Base-by-base conservation (phyloP, 2,329 filamentous ascomycete species). In the Lecanicillium sp. region DNA sequence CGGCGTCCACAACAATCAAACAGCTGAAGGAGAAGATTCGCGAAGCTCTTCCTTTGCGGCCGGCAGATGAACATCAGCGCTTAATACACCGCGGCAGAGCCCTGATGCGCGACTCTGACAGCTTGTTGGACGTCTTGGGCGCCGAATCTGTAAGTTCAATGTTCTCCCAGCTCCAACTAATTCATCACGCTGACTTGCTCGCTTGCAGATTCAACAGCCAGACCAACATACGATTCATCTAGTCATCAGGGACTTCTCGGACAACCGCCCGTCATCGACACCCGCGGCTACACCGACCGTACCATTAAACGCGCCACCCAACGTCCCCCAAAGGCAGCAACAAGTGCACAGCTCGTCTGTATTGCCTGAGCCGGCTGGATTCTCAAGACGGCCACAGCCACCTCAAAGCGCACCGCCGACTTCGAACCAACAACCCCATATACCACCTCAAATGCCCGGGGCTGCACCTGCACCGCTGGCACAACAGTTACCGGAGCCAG, bases 81-180 rank as follows among this genome's bases (percentile, higher is more conserved):
- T 58, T 82, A 42, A 81, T 82, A 28, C 70, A 81, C 49, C 65
- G 72, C 30, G 78, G 78, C 1, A 70, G 75, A 27, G 64, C 77
- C 33, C 58, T 81, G 34, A 54, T 63, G 20, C 68, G 68, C 36
- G 74, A 79, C 28, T 58, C 60, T 10, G 73, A 78, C 41, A 78
- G 69, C 13, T 61, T 82, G 58, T 51, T 67, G 17, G 68, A 76
- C 28, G 57, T 81, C 3, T 74, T 81, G 50, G 75, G 77, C 3
- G 60, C 67, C 40, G 69, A 76, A 43, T 57, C 63, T 38, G 74
- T 78, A 62, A 47, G 68, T 51, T 27, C 29, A 17, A 4, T 25
- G 25, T 8, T n/a, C n/a, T n/a, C n/a, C n/a, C n/a, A n/a, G n/a
- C n/a, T n/a, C n/a, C n/a, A n/a, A n/a, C n/a, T n/a, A n/a, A n/a